Evolutionary conservation across 177 flowering plant species (phyloP), one percentile per base, ranked within the genome.

Genomic region (Vitis hybrid): DNA sequence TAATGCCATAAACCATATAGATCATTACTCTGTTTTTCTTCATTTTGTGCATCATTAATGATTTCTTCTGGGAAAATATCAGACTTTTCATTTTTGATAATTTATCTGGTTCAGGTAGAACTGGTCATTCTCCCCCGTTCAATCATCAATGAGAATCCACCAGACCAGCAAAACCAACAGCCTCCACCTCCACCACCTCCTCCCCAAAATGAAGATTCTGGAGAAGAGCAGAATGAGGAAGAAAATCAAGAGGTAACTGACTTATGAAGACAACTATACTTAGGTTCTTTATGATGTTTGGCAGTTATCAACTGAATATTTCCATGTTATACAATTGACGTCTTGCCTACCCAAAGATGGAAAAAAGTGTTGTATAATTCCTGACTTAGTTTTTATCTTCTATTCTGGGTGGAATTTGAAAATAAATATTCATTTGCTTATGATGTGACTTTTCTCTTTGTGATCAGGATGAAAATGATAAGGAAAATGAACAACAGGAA

Each of bases 171-270:
- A 81, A 88, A 94, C 74, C 95, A 91, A 73, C 97, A 84, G 72
- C 97, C 97, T 67, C 99, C 98, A 57, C 98, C 98, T 60, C 97
- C 98, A 18, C 98, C 98, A 18, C 95, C 98, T 45, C 93, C 98
- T 60, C 91, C 85, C 65, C 93, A 94, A 78, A 88, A 83, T 79
- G 83, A 90, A 76, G 96, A 94, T 76, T 78, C 92, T 71, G 77
- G 82, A 31, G 96, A 94, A 59, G 93, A 91, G 67, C 87, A 92
- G 75, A 78, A 84, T 65, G 90, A 90, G 49, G 92, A 87, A 74
- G 89, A 92, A 76, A 88, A 94, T 72, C 78, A 91, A 73, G 95
- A 94, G 90, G 98, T 84, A 39, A 39, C 48, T 39, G 48, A 8
- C 48, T 39, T 39, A 39, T 5, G 48, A 8, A 5, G 48, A 39